Conservation (phyloP, 257 asterid species). For the Jacaranda mimosifolia region DNA sequence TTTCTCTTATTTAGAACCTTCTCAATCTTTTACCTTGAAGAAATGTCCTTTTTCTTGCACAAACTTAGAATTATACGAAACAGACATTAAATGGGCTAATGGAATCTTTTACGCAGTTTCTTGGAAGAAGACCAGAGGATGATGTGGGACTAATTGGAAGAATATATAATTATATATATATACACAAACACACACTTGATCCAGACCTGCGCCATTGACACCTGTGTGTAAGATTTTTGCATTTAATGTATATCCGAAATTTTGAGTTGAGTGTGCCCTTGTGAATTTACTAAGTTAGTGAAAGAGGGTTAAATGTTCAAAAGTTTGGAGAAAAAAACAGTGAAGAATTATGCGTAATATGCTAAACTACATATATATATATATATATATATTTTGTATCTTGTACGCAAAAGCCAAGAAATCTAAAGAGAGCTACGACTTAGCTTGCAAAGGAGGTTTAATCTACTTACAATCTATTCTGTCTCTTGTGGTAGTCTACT, state of each 20-base stretch:
- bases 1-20: slow-evolving; percentile 1
- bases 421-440: not conserved
- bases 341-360: not conserved
- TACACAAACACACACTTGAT: not conserved
- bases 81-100: slow-evolving; percentile 8
- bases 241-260: slow-evolving; percentile 1
- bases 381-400: not conserved
- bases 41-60: slow-evolving; percentile 41
- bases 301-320: slow-evolving; percentile 21
- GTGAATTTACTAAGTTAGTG: slow-evolving; percentile 33
- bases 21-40: slow-evolving; percentile 18
- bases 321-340: not conserved
- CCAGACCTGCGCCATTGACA: not conserved
- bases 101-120: not conserved
- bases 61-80: slow-evolving; percentile 22
- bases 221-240: slow-evolving; percentile 37
- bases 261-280: slow-evolving; percentile 25
- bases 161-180: no score
- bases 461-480: slow-evolving; percentile 20
- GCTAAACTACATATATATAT: not conserved
- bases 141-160: no score
- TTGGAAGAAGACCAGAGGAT: not conserved
- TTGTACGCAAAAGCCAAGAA: slow-evolving; percentile 28
- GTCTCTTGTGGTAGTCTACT: slow-evolving; percentile 24
- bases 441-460: not conserved